These are phyloP conservation scores for Colletotrichum scovillei DNA, from an alignment of 2,329 filamentous ascomycete species.

Conservation along the genomic window DNA sequence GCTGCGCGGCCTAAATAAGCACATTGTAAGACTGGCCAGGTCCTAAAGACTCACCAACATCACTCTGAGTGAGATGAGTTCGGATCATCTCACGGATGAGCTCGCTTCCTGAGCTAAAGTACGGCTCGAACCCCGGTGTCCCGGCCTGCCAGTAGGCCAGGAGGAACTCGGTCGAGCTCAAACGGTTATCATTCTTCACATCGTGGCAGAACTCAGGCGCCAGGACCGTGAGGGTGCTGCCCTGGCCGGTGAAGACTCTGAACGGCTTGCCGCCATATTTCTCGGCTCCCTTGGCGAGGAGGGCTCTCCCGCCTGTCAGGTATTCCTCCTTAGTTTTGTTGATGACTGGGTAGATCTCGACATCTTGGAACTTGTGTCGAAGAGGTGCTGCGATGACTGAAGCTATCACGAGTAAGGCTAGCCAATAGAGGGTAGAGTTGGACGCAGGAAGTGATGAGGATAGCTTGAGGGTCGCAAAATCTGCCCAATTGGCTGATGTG, in stretches of 20 bases:
- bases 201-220: constrained; percentile 5
- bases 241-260: constrained; percentile 17
- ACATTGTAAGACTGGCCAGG: rapidly evolving
- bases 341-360: constrained; percentile 15
- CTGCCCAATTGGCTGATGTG: background rate
- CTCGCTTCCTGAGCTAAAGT: constrained; percentile 22
- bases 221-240: constrained; percentile 7
- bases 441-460: background rate
- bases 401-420: background rate
- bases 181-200: constrained; percentile 11
- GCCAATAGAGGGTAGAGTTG: background rate
- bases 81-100: constrained; percentile 21
- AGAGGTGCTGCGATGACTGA: background rate
- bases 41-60: constrained; percentile 1
- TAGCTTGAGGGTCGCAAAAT: background rate
- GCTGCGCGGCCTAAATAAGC: background rate
- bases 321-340: constrained; percentile 24
- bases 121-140: constrained; percentile 13
- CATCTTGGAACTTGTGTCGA: background rate
- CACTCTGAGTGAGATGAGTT: constrained; percentile 6
- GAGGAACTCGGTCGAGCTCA: constrained; percentile 24
- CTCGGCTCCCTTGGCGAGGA: constrained; percentile 14
- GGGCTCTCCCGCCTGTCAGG: background rate
- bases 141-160: constrained; percentile 29
- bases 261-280: constrained; percentile 19